Conservation (phyloP, 805 yeast genomes). For the Pichia membranifaciens region DNA sequence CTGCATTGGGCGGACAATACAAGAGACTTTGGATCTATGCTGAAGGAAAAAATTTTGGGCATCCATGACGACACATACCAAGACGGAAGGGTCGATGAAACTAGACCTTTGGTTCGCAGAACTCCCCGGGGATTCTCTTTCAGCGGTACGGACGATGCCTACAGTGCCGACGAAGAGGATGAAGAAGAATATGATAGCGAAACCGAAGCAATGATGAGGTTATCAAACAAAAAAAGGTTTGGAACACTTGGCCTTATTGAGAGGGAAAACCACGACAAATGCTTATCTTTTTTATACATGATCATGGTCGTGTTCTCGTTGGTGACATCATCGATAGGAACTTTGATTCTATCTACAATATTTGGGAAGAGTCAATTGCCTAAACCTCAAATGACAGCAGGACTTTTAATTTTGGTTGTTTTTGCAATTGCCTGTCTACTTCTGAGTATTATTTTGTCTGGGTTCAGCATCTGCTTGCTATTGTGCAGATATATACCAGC, state of each 20-base stretch:
- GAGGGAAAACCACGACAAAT: slow-evolving; percentile 35
- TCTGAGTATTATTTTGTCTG: slow-evolving; percentile 31
- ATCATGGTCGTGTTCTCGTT: slow-evolving; percentile 36
- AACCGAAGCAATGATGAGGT: slow-evolving; percentile 1
- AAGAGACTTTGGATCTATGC: slow-evolving; percentile 1
- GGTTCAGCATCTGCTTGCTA: slow-evolving; percentile 40
- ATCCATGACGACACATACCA: not conserved
- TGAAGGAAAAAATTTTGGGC: slow-evolving; percentile 4
- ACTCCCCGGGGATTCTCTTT: slow-evolving; percentile 10
- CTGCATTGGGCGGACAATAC: slow-evolving; percentile 7
- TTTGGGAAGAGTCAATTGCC: slow-evolving; percentile 10
- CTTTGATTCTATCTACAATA: slow-evolving; percentile 30
- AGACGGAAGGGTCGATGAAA: not conserved
- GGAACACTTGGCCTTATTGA: slow-evolving; percentile 17
- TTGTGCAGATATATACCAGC: slow-evolving; percentile 35
- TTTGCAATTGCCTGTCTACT: slow-evolving; percentile 38
- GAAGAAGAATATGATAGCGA: slow-evolving; percentile 10
- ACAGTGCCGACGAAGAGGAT: slow-evolving; percentile 9
- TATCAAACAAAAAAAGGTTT: not conserved
- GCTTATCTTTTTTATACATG: slow-evolving; percentile 40
- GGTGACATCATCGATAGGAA: slow-evolving; percentile 37
- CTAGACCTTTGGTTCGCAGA: slow-evolving; percentile 4
- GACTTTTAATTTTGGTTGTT: slow-evolving; percentile 29
- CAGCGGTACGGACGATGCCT: slow-evolving; percentile 6
- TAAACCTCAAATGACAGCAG: slow-evolving; percentile 12